These are phyloP conservation scores for Gnomoniopsis sp. DNA, from an alignment of 2,329 filamentous ascomycete genomes.

Conservation along the genomic window DNA sequence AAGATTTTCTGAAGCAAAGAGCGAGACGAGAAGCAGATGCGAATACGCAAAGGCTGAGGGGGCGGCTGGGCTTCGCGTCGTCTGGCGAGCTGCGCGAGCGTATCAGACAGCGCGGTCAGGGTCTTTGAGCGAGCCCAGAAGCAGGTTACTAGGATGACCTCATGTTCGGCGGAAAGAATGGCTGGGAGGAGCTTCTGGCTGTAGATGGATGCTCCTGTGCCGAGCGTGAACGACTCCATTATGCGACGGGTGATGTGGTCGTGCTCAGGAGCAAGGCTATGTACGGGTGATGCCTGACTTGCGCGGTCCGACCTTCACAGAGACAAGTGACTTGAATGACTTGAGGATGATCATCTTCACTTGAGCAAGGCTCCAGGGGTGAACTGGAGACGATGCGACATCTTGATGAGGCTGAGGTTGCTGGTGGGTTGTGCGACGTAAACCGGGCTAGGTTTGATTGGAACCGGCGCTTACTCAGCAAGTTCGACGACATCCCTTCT, in stretches of 20 bases:
- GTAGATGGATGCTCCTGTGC: conserved; percentile 57
- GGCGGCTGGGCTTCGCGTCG: conserved; percentile 7
- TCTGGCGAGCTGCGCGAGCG: conserved; percentile 57
- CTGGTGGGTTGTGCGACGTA: too few species aligned
- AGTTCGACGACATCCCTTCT: too few species aligned
- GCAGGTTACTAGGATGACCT: conserved; percentile 75
- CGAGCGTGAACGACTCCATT: conserved; percentile 45
- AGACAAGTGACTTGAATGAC: too few species aligned
- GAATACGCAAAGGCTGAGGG: conserved; percentile 49
- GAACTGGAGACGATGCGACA: too few species aligned
- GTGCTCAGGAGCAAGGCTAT: too few species aligned
- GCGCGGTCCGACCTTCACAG: too few species aligned
- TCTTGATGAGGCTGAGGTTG: too few species aligned
- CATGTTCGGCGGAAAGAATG: conserved; percentile 56
- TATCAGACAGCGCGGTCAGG: conserved; percentile 51
- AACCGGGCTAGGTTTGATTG: too few species aligned
- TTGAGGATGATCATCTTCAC: too few species aligned
- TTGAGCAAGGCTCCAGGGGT: too few species aligned
- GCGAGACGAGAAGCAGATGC: conserved; percentile 73
- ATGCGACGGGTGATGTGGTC: not conserved
- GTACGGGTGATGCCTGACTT: too few species aligned
- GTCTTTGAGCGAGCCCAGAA: conserved; percentile 73
- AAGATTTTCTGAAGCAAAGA: conserved; percentile 72
- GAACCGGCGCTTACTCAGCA: too few species aligned
- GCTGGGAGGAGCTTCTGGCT: conserved; percentile 55